Percentiles rank a stretch among this genome's conserved stretches.
Evolutionary conservation across 2,329 filamentous ascomycete species (phyloP).

Genomic region (Nakataea oryzae): DNA sequence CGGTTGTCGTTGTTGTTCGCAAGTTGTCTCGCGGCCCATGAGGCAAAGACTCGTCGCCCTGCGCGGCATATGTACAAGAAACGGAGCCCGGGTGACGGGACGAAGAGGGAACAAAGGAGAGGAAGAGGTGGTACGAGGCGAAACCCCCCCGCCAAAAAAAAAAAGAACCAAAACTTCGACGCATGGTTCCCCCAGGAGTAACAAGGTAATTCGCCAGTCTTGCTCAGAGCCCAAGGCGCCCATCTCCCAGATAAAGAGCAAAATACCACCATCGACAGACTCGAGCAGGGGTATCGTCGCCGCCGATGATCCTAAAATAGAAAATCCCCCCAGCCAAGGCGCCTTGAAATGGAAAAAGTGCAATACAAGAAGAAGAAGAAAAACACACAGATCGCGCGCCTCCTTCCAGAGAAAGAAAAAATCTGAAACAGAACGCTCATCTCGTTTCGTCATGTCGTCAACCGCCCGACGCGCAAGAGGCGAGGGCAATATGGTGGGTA

Average conservation of each 20-base stretch:
- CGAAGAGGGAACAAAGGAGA: background rate
- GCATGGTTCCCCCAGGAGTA: background rate
- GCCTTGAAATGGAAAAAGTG: background rate
- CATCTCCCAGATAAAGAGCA: background rate
- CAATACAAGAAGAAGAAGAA: background rate
- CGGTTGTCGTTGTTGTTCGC: background rate
- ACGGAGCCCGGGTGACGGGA: background rate
- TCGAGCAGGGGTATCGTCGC: constrained; percentile 4
- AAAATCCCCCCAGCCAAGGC: background rate
- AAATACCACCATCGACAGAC: background rate
- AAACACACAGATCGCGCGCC: background rate
- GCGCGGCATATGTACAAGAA: background rate
- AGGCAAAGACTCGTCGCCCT: background rate
- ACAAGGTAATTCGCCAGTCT: background rate
- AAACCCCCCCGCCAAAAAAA: background rate
- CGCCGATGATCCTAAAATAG: background rate
- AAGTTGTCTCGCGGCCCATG: background rate
- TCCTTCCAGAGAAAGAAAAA: background rate
- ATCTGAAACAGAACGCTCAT: constrained; percentile 3
- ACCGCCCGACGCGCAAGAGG: background rate
- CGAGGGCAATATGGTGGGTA: background rate
- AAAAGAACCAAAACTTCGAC: background rate
- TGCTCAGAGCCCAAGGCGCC: background rate
- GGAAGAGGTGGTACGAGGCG: background rate
- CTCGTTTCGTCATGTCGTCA: constrained; percentile 4